Evolutionary conservation across 2,329 filamentous ascomycete genomes (phyloP), one percentile per base, ranked within the genome.

Genomic region (Orbilia blumenaviensis): DNA sequence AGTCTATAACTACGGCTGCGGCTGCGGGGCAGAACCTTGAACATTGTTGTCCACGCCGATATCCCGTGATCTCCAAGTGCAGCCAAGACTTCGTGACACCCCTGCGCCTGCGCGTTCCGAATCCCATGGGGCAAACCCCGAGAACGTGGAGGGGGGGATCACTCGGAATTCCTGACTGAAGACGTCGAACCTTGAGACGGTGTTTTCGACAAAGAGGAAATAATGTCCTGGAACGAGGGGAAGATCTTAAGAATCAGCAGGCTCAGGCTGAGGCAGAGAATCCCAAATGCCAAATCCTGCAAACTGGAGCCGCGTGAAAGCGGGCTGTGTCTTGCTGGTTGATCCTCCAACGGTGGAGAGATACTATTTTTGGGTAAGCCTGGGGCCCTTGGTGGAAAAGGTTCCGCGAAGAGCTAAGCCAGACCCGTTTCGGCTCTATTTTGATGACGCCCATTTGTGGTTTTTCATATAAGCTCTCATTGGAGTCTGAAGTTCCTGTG

Each of bases 341-440:
- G 48, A 54, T 54, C 48, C 48, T 54, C 48, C 48, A 54, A 54
- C 48, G 48, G 48, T 16, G 48, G 9, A 18, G 27, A 32, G 32
- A 14, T 56, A 9, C 52, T 56, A 56, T 56, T 56, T 56, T 56
- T 56, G 32, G 32, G 18, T 38, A 27, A n/a, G 42, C 7, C 21
- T 48, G 21, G 21, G 42, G 42, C n/a, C n/a, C n/a, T n/a, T n/a
- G n/a, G n/a, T n/a, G n/a, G 21, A 10, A 29, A 50, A 29, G 21
- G 36, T 61, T 61, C 27, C 38, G 14, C 18, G 29, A 67, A 21
- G 21, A 50, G 56, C 54, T 62, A 62, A 62, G 66, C 66, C 42
- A 69, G 46, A 42, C 66, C 56, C 44, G 66, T 69, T 69, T 69
- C 56, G 66, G 66, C 44, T 62, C 54, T 61, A 52, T 61, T 42